Evolutionary conservation across 345 rosid genomes (phyloP).

Genomic region (Eucalyptus rudis): DNA sequence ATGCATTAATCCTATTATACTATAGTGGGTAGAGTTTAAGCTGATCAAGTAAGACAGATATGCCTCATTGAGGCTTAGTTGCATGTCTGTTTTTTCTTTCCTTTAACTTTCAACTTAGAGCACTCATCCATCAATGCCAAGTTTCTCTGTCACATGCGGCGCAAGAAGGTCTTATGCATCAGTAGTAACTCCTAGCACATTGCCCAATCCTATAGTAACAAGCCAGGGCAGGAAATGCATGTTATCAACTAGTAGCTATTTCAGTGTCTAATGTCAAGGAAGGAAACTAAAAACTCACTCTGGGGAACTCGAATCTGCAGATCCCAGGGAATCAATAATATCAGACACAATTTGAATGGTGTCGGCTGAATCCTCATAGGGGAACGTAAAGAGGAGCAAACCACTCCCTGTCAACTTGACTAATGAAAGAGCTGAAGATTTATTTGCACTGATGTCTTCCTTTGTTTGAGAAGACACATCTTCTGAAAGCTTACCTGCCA

Average conservation of each 20-base stretch:
- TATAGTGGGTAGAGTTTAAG: background rate
- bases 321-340: conserved; percentile 37
- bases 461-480: conserved; percentile 6
- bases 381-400: conserved; percentile 62
- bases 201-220: background rate
- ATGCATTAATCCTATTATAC: background rate
- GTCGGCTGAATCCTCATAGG: conserved; percentile 19
- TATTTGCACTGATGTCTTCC: conserved; percentile 7
- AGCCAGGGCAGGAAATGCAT: background rate
- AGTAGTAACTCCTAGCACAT: background rate
- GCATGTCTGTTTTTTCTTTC: background rate
- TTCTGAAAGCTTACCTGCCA: conserved; percentile 15
- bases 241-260: background rate
- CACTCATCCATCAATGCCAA: background rate
- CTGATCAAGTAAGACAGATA: background rate
- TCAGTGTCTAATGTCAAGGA: background rate
- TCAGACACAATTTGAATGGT: conserved; percentile 33
- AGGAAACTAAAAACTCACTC: conserved; percentile 25
- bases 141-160: background rate
- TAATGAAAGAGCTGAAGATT: conserved; percentile 43
- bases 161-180: background rate
- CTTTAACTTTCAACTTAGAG: background rate
- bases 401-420: conserved; percentile 88
- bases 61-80: background rate
- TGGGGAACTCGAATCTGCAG: conserved; percentile 49